Evolutionary conservation across 371 early-diverging fungal genomes (phyloP), one percentile per base, ranked within the genome.

Genomic region (Apophysomyces trapeziformis): DNA sequence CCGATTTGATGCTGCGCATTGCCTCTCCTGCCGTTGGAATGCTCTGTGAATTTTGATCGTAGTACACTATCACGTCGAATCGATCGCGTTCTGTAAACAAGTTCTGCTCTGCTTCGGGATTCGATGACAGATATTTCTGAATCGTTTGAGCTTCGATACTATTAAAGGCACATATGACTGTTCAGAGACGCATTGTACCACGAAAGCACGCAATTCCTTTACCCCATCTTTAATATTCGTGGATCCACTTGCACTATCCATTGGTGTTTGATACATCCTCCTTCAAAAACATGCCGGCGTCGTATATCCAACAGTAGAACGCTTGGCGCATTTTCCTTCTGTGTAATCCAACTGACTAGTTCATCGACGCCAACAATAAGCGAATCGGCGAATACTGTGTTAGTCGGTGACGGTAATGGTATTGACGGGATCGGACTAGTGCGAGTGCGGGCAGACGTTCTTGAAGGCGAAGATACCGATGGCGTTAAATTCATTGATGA

Each of bases 181-280:
- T 35, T 16, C 26, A 66, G 68, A 5, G 26, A 21, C 38, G 61
- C 46, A 58, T 67, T 64, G 45, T 12, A 59, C n/a, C 50, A 9
- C 21, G 32, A 26, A 26, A 26, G 32, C 32, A 26, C 32, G 32
- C 32, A 7, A 36, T 4, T 43, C 18, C 57, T 74, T 67, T 82
- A 89, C 84, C 78, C 80, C 46, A 76, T 75, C 37, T 73, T 69
- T 4, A 91, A 66, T 9, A 86, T 75, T 1, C 75, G 43, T 0
- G 96, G 96, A 41, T 95, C 93, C 1, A 96, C 69, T 63, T 93
- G 88, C n/a, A 94, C 88, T 11, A 90, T 74, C 66, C 79, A 73
- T 39, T 73, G 68, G 74, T 89, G 86, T 54, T 85, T 87, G 18
- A 96, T 84, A 38, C 87, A 92, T 1, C 93, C 93, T 50, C 74